Base-by-base conservation (phyloP, 306 rosid species). In the Dalbergia cochinchinensis region DNA sequence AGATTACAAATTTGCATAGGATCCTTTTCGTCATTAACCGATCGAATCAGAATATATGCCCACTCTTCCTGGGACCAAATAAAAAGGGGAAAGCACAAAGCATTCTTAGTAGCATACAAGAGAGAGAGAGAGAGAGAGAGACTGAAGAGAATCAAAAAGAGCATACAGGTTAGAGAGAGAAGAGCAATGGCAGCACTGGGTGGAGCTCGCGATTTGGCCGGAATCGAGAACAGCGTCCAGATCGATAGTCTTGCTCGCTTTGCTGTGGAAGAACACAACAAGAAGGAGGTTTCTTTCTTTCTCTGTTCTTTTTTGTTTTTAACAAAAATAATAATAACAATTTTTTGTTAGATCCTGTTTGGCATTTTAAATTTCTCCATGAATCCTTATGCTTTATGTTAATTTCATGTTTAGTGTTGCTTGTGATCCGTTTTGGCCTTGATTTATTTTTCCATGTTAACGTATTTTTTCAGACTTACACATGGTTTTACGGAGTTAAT, bases 251-350 rank as follows among this genome's bases (percentile, higher is more conserved):
- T 84, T 11, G 87, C 87, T 55, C 87, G 87, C 31, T 84, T 63
- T 50, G 87, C 84, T 58, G 80, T 84, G 31, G 80, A 80, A n/a
- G 77, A 84, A 26, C 82, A 84, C 82, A 84, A 84, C 79, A 76
- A 76, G 60, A 84, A 80, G 71, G 22, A 80, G 85, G 87, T 84
- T 68, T 60, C 4, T 60, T 59, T 69, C 31, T 26, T 48, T 45
- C 34, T 20, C 11, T 58, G 1, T 51, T 15, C 2, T 1, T 51
- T 4, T 50, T 14, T 50, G 3, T 70, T 18, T 18, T 12, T 7
- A 15, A 7, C 12, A 3, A 71, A 31, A n/a, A 33, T 22, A 42
- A 39, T 15, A 7, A 12, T 34, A 9, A 53, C n/a, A 15, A 10
- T 59, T 11, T 59, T 60, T 4, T 6, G 0, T 22, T 8, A 31